Percentiles rank a stretch among this genome's conserved stretches.
Evolutionary conservation across 2,329 filamentous ascomycete species (phyloP).

Genomic region (Claviceps humidiphila): DNA sequence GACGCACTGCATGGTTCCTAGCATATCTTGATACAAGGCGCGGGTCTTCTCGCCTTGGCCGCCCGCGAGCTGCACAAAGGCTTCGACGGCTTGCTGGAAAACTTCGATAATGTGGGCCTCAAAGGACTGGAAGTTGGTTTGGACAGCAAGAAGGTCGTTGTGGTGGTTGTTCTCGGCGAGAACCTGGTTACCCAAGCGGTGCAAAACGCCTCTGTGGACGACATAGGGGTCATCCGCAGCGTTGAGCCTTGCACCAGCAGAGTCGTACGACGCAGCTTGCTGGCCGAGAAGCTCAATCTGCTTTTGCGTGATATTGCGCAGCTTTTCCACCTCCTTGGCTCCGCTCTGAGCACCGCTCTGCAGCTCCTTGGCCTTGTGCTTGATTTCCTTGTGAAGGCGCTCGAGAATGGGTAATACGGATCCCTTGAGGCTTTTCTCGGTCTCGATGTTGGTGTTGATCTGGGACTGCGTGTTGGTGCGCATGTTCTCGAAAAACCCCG

Average conservation of each 20-base stretch:
- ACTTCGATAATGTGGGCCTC: constrained; percentile 76
- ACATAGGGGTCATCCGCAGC: constrained; percentile 79
- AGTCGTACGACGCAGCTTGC: constrained; percentile 68
- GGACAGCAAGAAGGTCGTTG: constrained; percentile 82
- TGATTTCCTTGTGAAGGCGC: constrained; percentile 88
- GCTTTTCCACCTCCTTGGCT: constrained; percentile 84
- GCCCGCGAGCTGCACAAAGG: constrained; percentile 69
- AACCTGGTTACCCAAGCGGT: constrained; percentile 82
- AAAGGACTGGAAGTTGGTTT: constrained; percentile 78
- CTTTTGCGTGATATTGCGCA: constrained; percentile 76
- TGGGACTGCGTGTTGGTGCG: constrained; percentile 84
- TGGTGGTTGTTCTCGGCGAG: constrained; percentile 92
- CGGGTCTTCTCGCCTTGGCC: constrained; percentile 73
- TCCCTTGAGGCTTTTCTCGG: constrained; percentile 78
- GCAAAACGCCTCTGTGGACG: constrained; percentile 63
- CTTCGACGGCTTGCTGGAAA: constrained; percentile 67
- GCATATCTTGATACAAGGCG: constrained; percentile 72
- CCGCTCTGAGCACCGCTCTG: constrained; percentile 67
- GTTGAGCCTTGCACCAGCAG: constrained; percentile 56
- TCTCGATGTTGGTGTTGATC: constrained; percentile 79
- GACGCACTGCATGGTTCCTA: constrained; percentile 61
- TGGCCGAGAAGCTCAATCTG: constrained; percentile 89
- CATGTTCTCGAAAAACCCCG: constrained; percentile 88
- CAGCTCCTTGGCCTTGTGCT: constrained; percentile 88
- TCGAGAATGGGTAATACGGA: constrained; percentile 80